Evolutionary conservation across 345 rosid species (phyloP), one percentile per base, ranked within the genome.

Genomic region (Populus euphratica): DNA sequence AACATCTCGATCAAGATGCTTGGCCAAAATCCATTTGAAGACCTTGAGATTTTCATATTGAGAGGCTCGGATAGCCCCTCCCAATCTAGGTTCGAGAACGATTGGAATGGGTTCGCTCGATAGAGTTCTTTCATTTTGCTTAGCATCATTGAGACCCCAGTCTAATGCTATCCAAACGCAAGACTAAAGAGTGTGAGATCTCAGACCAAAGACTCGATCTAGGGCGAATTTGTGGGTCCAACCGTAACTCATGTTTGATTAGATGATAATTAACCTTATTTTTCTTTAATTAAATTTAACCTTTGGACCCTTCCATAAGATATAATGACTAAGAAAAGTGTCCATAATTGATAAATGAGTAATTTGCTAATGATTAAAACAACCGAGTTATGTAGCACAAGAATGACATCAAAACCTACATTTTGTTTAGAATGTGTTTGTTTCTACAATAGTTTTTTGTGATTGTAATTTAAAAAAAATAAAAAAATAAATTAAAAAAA

Each of bases 351-450:
- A 13, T 29, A 25, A 20, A 25, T 50, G 20, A 64, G 21, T 33
- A 59, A 21, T 72, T 20, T 73, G 68, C 68, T 21, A 65, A 79
- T 81, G 67, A 79, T 81, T 73, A 44, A 79, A 63, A 73, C 25
- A 79, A 41, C 44, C 29, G 21, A 54, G 43, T 72, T 66, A 56
- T 20, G 20, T 21, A 33, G 36, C 21, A 65, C 25, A 38, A 67
- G 16, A 50, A 4, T n/a, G 78, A 50, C 52, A 62, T 73, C 62
- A 8, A 68, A 65, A 77, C 62, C 75, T 72, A 80, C 79, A 33
- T 4, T 33, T 5, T 33, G 0, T 3, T 33, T 31, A 3, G 4
- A 33, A 33, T 4, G 35, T 33, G 5, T 4, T 33, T 33, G 5
- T 33, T 33, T 33, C 0, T 33, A 5, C 5, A 0, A 0, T 33